A percentile compares a stretch with the other conserved stretches of the same genome.
Conservation (phyloP, 2,329 filamentous ascomycete species). For the Phoma herbarum region DNA sequence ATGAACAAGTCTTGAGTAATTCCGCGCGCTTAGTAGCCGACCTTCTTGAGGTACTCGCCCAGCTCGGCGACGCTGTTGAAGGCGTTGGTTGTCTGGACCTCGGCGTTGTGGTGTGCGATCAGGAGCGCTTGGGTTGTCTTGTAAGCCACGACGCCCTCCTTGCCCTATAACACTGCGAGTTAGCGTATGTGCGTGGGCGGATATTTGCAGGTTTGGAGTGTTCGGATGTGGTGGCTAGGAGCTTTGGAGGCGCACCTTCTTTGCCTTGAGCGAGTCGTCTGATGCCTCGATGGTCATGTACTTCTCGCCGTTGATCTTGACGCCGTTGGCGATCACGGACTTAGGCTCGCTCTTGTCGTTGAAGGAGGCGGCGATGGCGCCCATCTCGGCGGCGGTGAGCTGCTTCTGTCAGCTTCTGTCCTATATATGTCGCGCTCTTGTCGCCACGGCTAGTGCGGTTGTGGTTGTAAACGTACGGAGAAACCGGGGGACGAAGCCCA, state of each 20-base stretch:
- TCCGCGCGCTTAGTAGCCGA: conserved; percentile 70
- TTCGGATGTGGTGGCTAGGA: too few relatives aligned
- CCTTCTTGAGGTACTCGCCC: conserved; percentile 83
- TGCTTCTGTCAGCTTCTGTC: conserved; percentile 38
- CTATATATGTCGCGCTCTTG: background rate
- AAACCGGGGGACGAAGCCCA: conserved; percentile 90
- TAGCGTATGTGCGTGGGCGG: conserved; percentile 1
- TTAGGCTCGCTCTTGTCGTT: conserved; percentile 68
- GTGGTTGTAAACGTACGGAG: conserved; percentile 64
- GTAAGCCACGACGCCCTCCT: conserved; percentile 80
- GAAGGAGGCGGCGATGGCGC: conserved; percentile 60
- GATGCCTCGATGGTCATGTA: conserved; percentile 81
- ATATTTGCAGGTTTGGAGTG: too few relatives aligned
- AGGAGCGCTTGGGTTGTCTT: conserved; percentile 92
- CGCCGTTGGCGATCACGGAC: conserved; percentile 74
- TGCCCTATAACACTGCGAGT: conserved; percentile 66
- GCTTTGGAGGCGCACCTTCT: conserved; percentile 75
- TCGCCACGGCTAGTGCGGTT: conserved; percentile 12
- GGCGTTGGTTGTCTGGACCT: conserved; percentile 75
- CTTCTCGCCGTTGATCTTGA: conserved; percentile 79
- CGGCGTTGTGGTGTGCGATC: conserved; percentile 84
- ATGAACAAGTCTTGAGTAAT: conserved; percentile 38
- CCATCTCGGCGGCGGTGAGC: conserved; percentile 64
- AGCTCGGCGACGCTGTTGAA: conserved; percentile 82
- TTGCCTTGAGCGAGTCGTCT: conserved; percentile 81